Evolutionary conservation across 768 basidiomycete species (phyloP).

Genomic region (Tulasnella sp.): DNA sequence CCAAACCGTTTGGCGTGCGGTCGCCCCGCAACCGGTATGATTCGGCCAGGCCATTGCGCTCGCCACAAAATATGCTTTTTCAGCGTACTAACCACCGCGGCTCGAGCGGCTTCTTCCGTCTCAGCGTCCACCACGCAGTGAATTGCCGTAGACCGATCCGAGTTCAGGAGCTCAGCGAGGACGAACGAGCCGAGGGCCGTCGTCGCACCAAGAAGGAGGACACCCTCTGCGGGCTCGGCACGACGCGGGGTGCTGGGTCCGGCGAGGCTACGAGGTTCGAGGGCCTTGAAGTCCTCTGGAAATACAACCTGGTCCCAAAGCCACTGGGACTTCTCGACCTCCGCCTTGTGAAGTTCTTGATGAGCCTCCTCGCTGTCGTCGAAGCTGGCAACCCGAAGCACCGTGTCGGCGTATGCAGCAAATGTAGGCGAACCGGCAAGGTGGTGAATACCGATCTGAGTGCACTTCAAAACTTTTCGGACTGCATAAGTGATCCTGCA

Average conservation of each 20-base stretch:
- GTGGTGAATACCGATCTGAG: conserved; percentile 8
- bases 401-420: neutral
- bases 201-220: conserved; percentile 19
- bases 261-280: neutral
- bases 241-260: neutral
- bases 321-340: neutral
- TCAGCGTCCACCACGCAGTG: conserved; percentile 24
- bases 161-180: conserved; percentile 18
- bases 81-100: neutral
- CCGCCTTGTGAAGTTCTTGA: neutral
- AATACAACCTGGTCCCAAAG: conserved; percentile 26
- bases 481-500: conserved; percentile 4
- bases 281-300: conserved; percentile 13
- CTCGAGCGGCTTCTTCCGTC: conserved; percentile 6
- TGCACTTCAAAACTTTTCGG: conserved; percentile 1
- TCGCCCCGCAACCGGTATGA: conserved; percentile 19
- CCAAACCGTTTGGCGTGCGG: conserved; percentile 12
- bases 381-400: neutral
- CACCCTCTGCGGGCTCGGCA: conserved; percentile 1
- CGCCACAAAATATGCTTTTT: conserved; percentile 17
- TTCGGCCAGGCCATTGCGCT: conserved; percentile 15
- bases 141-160: conserved; percentile 7
- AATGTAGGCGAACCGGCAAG: conserved; percentile 7
- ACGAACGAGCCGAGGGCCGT: conserved; percentile 12
- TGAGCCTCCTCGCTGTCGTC: neutral